Conservation (phyloP, 1,284 basidiomycete genomes). For the Trichosporon asahii region DNA sequence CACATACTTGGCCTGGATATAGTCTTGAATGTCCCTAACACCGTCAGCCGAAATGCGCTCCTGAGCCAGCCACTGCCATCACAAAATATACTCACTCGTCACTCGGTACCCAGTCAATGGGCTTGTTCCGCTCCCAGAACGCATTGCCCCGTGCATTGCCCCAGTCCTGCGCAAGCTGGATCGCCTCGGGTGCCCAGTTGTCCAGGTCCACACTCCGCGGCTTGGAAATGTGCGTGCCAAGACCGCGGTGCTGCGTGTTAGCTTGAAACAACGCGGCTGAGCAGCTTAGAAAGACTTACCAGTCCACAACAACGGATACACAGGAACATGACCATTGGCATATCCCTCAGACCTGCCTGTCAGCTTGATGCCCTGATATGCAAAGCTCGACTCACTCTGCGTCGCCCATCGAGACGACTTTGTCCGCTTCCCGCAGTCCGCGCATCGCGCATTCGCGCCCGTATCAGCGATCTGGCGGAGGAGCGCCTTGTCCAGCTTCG, state of each 20-base stretch:
- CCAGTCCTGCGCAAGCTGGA: constrained; percentile 46
- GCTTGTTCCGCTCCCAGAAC: constrained; percentile 48
- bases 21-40: constrained; percentile 38
- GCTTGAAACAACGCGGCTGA: not conserved
- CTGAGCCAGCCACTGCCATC: not conserved
- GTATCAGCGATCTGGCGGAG: constrained; percentile 16
- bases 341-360: constrained; percentile 37
- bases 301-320: constrained; percentile 57
- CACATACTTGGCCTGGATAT: constrained; percentile 52
- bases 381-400: constrained; percentile 33
- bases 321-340: constrained; percentile 55
- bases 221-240: constrained; percentile 57
- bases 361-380: not conserved
- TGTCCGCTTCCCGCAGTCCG: constrained; percentile 53
- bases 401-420: constrained; percentile 50
- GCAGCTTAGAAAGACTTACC: constrained; percentile 6
- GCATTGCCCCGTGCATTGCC: constrained; percentile 52
- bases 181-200: constrained; percentile 53
- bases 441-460: constrained; percentile 50
- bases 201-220: constrained; percentile 56
- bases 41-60: not conserved
- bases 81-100: constrained; percentile 43
- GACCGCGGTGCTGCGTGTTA: constrained; percentile 48
- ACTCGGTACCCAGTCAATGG: constrained; percentile 23
- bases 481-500: constrained; percentile 21